A percentile compares a stretch with the other conserved stretches of the same genome.
Conservation (phyloP, 768 basidiomycete species). For the Nevesoporus exiguus region DNA sequence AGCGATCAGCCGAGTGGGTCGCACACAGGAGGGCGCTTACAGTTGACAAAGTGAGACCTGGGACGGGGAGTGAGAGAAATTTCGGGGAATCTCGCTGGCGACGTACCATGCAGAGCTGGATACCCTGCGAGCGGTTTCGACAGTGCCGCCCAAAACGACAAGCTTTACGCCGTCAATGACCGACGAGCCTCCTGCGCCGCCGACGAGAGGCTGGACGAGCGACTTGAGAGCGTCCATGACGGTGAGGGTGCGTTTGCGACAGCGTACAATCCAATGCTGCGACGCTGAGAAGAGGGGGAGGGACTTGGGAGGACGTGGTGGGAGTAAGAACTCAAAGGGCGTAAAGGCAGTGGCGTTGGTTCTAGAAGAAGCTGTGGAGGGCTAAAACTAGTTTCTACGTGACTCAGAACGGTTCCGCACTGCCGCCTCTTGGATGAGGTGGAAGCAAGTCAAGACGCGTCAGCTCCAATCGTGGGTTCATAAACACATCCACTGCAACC, state of each 20-base stretch:
- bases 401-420: conserved; percentile 10
- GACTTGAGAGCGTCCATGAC: conserved; percentile 79
- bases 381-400: not conserved
- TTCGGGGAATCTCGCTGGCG: not conserved
- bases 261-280: conserved; percentile 40
- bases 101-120: conserved; percentile 79
- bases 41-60: conserved; percentile 85
- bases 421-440: conserved; percentile 10
- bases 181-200: conserved; percentile 68
- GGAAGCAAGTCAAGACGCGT: conserved; percentile 38
- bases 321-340: conserved; percentile 18
- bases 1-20: conserved; percentile 10
- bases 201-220: conserved; percentile 76
- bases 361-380: conserved; percentile 25
- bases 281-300: conserved; percentile 17
- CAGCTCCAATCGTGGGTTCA: conserved; percentile 30
- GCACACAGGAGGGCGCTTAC: conserved; percentile 42
- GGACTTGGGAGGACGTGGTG: conserved; percentile 21
- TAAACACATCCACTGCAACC: conserved; percentile 17
- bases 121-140: conserved; percentile 79
- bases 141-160: conserved; percentile 83
- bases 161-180: conserved; percentile 89
- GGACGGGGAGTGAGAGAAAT: conserved; percentile 8
- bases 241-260: conserved; percentile 16
- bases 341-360: not conserved